Conservation (phyloP, 495 filamentous ascomycete species). For the Aspergillus leporis region DNA sequence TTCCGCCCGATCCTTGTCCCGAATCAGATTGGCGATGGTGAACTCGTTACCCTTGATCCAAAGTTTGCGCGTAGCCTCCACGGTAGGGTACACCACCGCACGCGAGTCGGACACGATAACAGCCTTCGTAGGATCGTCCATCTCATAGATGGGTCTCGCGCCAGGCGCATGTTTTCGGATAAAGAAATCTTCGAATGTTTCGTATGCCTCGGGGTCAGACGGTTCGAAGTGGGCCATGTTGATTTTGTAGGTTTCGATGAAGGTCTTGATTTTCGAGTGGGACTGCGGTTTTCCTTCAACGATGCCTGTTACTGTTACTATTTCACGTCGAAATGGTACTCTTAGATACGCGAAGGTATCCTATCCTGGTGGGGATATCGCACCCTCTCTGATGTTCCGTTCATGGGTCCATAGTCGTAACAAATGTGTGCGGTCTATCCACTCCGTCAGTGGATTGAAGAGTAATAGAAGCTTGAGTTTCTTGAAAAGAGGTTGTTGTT, state of each 20-base stretch:
- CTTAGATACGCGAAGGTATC: background rate
- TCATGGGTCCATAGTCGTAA: slow-evolving; percentile 37
- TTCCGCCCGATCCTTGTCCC: slow-evolving; percentile 30
- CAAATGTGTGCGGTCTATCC: slow-evolving; percentile 36
- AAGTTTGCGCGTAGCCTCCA: slow-evolving; percentile 37
- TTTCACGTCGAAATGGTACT: background rate
- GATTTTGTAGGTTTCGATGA: slow-evolving; percentile 39
- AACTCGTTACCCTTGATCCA: slow-evolving; percentile 50
- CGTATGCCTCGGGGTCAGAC: slow-evolving; percentile 30
- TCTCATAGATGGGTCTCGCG: slow-evolving; percentile 36
- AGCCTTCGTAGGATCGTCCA: slow-evolving; percentile 30
- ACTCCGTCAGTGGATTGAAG: slow-evolving; percentile 43
- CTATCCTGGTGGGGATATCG: background rate
- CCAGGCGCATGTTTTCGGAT: slow-evolving; percentile 38
- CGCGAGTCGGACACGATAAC: slow-evolving; percentile 44
- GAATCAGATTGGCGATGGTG: slow-evolving; percentile 39
- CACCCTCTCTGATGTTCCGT: slow-evolving; percentile 19
- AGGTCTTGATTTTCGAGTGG: slow-evolving; percentile 29
- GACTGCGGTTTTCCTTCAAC: slow-evolving; percentile 14
- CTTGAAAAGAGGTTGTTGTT: slow-evolving; percentile 40
- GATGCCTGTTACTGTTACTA: background rate
- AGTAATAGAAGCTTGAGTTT: slow-evolving; percentile 43
- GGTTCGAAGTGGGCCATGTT: slow-evolving; percentile 39
- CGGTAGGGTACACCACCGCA: slow-evolving; percentile 34
- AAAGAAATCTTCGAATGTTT: slow-evolving; percentile 48